phyloP scores from a whole-genome alignment of 73 alveolate genomes.

The Stentor coeruleus region DNA sequence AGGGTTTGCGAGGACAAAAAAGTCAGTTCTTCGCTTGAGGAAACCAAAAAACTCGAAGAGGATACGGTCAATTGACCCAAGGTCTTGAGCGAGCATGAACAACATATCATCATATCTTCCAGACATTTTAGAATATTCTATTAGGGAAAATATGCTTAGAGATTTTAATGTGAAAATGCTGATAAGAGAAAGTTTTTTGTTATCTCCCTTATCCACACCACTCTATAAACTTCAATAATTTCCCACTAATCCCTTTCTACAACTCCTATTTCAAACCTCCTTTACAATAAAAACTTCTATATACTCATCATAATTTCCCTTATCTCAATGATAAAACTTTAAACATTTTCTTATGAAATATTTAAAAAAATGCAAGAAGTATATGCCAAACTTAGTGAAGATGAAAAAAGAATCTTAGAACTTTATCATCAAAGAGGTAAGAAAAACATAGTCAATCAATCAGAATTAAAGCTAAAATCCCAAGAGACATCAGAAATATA shows the following conservation, averaged over 20 bases:
- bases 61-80: slow-evolving; percentile 74
- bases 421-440: slow-evolving; percentile 19
- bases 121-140: slow-evolving; percentile 26
- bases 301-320: neutral
- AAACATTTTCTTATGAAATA: neutral
- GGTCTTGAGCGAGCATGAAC: slow-evolving; percentile 69
- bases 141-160: too few species aligned
- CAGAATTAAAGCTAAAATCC: neutral
- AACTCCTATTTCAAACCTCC: neutral
- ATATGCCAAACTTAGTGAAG: slow-evolving; percentile 10
- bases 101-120: slow-evolving; percentile 79
- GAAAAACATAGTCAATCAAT: neutral
- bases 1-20: slow-evolving; percentile 88
- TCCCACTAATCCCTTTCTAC: neutral
- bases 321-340: neutral
- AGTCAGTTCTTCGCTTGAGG: slow-evolving; percentile 94
- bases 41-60: slow-evolving; percentile 88
- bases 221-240: neutral
- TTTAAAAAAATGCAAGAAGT: slow-evolving; percentile 10
- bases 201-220: too few species aligned
- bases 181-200: too few species aligned
- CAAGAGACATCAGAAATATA: neutral
- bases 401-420: slow-evolving; percentile 5
- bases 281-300: neutral
- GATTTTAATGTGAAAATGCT: too few species aligned